Base-by-base conservation (phyloP, 2,329 filamentous ascomycete genomes). In the Blastomyces parvus region DNA sequence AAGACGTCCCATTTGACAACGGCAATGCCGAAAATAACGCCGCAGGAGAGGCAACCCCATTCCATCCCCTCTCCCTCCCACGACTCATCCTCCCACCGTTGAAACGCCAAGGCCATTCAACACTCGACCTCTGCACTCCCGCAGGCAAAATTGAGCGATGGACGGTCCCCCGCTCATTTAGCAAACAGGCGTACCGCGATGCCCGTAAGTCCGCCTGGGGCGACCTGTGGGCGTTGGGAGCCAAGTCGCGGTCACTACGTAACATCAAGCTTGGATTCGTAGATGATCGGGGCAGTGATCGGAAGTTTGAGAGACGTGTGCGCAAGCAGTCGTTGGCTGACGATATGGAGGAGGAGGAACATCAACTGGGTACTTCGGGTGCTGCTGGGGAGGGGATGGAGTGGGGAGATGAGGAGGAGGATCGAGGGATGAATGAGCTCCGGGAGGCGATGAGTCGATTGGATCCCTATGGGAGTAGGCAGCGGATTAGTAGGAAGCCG, bases 181-280 rank as follows among this genome's bases (percentile, higher is more conserved):
- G 87, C 74, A 87, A 84, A 69, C 86, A 88, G 70, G 91, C 91
- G 0, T 97, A 93, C 78, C 90, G 89, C 69, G 94, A 97, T 73
- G 94, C 94, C 44, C 86, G 94, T 66, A 99, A 99, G 78, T 84
- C 88, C 0, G 79, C 79, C 61, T 97, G 93, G 94, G 94, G 94
- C 48, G 94, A 97, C 73, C 80, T 97, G 11, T 99, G 94, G 94
- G 91, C 93, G 0, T 81, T 97, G 0, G 94, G 94, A 0, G 93
- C 92, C 27, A 97, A 97, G 81, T 95, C 91, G 0, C 83, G 91
- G 14, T 83, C 88, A 3, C 72, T 76, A 1, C 80, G 89, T 57
- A 80, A 78, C 17, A 77, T 89, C 53, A 83, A 86, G 8, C 76
- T 88, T 2, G 89, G 89, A 2, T 72, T 71, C 61, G 74, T 70